phyloP scores from a whole-genome alignment of 1,139 yeast species.

The Candida sanyaensis region DNA sequence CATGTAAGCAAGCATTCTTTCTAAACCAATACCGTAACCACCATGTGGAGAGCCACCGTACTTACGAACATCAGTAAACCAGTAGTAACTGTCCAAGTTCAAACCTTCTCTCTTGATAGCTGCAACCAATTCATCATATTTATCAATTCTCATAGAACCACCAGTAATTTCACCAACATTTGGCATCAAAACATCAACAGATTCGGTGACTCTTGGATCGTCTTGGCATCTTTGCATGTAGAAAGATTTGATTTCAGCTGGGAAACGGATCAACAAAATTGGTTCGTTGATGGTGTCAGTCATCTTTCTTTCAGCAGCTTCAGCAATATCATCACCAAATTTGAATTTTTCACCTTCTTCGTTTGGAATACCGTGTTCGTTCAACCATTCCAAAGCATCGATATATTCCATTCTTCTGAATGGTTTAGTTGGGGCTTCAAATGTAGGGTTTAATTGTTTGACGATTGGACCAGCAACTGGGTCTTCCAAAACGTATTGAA shows the following conservation, averaged over 20 bases:
- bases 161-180: conserved; percentile 98
- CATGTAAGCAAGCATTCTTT: conserved; percentile 97
- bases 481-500: conserved; percentile 79
- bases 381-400: conserved; percentile 93
- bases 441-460: conserved; percentile 89
- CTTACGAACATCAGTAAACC: conserved; percentile 95
- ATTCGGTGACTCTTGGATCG: conserved; percentile 93
- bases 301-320: conserved; percentile 99
- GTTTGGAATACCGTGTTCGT: conserved; percentile 90
- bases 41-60: conserved; percentile 99
- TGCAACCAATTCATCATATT: conserved; percentile 77
- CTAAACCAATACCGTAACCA: conserved; percentile 98
- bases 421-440: conserved; percentile 79
- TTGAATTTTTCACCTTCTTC: conserved; percentile 91
- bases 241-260: conserved; percentile 94
- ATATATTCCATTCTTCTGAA: conserved; percentile 90
- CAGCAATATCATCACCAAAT: conserved; percentile 99
- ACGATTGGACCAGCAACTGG: conserved; percentile 90
- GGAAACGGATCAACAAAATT: conserved; percentile 89
- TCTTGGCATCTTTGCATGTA: conserved; percentile 94
- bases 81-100: conserved; percentile 78
- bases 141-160: conserved; percentile 96
- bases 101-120: conserved; percentile 94
- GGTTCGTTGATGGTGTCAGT: conserved; percentile 93
- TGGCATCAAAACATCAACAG: conserved; percentile 98